Evolutionary conservation across 2,329 filamentous ascomycete genomes (phyloP).

Genomic region (Xylaria sp.): DNA sequence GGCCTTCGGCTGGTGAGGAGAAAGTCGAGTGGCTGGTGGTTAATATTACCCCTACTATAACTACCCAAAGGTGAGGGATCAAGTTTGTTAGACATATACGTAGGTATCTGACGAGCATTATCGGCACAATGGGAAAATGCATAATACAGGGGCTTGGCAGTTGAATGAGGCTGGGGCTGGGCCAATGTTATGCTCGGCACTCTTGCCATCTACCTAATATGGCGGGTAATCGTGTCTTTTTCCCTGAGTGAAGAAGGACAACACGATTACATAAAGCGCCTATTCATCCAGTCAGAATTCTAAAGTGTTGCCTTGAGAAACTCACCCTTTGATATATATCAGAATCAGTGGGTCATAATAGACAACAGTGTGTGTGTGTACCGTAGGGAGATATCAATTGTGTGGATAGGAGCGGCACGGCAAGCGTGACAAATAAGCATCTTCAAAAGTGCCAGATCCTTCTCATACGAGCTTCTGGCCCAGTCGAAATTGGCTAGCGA

Average conservation of each 20-base stretch:
- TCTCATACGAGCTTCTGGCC: slow-evolving; percentile 29
- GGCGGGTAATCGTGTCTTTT: slow-evolving; percentile 25
- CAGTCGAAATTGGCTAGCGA: slow-evolving; percentile 26
- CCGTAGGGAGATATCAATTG: slow-evolving; percentile 15
- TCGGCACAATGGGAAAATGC: slow-evolving; percentile 33
- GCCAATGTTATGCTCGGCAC: slow-evolving; percentile 31
- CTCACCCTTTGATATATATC: slow-evolving; percentile 28
- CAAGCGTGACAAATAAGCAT: slow-evolving; percentile 35
- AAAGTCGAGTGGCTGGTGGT: slow-evolving; percentile 37
- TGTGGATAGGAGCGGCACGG: slow-evolving; percentile 26
- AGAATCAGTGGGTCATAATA: slow-evolving; percentile 26
- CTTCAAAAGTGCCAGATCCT: slow-evolving; percentile 32
- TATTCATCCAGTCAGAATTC: slow-evolving; percentile 33
- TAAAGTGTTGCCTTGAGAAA: slow-evolving; percentile 13
- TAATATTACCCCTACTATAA: slow-evolving; percentile 29
- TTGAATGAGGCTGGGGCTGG: slow-evolving; percentile 33
- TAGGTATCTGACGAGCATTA: slow-evolving; percentile 23
- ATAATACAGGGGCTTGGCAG: slow-evolving; percentile 25
- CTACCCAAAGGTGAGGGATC: slow-evolving; percentile 22
- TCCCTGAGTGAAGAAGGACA: slow-evolving; percentile 23
- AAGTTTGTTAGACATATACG: slow-evolving; percentile 9
- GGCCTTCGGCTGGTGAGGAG: slow-evolving; percentile 11
- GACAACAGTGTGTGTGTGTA: slow-evolving; percentile 12
- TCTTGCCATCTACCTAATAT: slow-evolving; percentile 29
- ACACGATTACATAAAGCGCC: slow-evolving; percentile 27